Conservation (phyloP, 768 basidiomycete species). For the Daedaleopsis sinensis region DNA sequence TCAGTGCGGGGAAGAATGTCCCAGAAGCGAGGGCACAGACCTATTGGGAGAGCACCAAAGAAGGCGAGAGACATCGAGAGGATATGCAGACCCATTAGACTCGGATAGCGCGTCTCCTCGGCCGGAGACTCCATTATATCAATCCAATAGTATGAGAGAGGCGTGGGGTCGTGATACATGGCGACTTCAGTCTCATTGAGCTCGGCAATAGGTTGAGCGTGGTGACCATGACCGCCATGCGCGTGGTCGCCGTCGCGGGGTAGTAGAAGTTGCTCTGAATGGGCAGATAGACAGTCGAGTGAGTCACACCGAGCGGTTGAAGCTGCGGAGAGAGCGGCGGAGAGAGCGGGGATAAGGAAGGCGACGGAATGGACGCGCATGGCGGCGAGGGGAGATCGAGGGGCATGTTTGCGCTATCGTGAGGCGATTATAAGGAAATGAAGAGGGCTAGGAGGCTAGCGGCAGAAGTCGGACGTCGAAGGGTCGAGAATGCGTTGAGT, state of each 20-base stretch:
- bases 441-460: conserved; percentile 4
- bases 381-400: conserved; percentile 18
- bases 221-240: conserved; percentile 44
- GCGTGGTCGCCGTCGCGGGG: conserved; percentile 39
- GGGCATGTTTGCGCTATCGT: no score
- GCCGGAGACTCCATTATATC: conserved; percentile 64
- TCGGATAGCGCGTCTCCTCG: conserved; percentile 55
- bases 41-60: conserved; percentile 79
- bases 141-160: conserved; percentile 81
- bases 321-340: conserved; percentile 12
- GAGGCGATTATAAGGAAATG: conserved; percentile 1
- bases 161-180: conserved; percentile 65
- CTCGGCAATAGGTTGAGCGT: conserved; percentile 53
- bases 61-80: conserved; percentile 78
- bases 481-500: conserved; percentile 22
- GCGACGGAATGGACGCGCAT: conserved; percentile 31
- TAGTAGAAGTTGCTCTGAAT: conserved; percentile 14
- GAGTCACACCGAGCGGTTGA: conserved; percentile 5
- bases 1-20: conserved; percentile 2
- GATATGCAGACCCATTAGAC: conserved; percentile 75
- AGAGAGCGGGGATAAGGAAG: conserved; percentile 30
- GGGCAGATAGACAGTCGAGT: conserved; percentile 8
- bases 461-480: conserved; percentile 26
- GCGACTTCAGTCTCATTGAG: conserved; percentile 81
- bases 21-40: conserved; percentile 44